Evolutionary conservation across 2,329 filamentous ascomycete species (phyloP), one percentile per base, ranked within the genome.

Genomic region (Cladorrhinum sp.): DNA sequence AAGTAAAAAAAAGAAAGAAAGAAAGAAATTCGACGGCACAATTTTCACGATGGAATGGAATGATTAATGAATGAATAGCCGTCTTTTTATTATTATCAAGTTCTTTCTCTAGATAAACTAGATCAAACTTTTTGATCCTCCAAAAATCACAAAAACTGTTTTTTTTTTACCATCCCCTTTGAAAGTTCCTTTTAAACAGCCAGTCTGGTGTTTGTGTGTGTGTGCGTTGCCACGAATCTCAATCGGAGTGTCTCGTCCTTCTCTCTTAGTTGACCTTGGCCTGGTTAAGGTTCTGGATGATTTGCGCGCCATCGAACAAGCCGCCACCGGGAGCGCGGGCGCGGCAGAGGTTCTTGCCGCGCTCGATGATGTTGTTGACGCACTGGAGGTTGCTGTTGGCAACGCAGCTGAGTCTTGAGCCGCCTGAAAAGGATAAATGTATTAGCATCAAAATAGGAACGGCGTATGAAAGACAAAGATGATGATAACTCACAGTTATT

Each of bases 401-500:
- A 8, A 68, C 59, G 63, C 66, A 68, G 62, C 65, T 68, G 52
- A 68, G 64, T 1, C 42, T 12, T 12, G 58, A 28, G 26, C 65
- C 65, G 57, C 66, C 66, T 68, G 53, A n/a, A n/a, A 18, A 26
- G 36, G 12, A 50, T 14, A 57, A 26, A 50, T 28, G 2, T 12
- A 14, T 54, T 20, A 24, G 18, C 16, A n/a, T 16, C 3, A 10
- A 3, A 36, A 36, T 36, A 5, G 4, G 33, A 36, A 5, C 4
- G 12, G 3, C 9, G 26, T 28, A 28, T 5, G 9, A 28, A 28
- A n/a, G n/a, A n/a, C n/a, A n/a, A n/a, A n/a, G n/a, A n/a, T n/a
- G n/a, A n/a, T n/a, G n/a, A 28, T 28, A 5, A 66, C 73, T 65
- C 61, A 75, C 73, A 76, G 62, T 70, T 68, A 66, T 74, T 72